Evolutionary conservation across 2,329 filamentous ascomycete genomes (phyloP).

Genomic region (Juglanconis oblonga): DNA sequence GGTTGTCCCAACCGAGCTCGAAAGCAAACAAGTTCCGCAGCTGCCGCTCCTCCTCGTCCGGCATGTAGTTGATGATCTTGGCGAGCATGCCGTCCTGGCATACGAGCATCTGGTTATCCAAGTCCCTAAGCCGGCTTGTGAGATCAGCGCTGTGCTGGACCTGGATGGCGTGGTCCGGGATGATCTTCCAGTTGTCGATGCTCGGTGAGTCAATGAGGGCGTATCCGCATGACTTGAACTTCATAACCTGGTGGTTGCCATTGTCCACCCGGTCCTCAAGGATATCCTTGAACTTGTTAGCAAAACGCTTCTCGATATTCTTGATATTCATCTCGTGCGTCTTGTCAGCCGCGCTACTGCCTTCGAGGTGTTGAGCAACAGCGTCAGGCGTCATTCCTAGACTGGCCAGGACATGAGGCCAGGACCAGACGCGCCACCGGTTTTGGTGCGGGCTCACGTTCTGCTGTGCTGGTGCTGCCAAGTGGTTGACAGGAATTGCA

Average conservation of each 20-base stretch:
- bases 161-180: slow-evolving; percentile 23
- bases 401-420: slow-evolving; percentile 39
- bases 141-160: slow-evolving; percentile 16
- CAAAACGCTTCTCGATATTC: slow-evolving; percentile 13
- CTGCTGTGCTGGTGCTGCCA: not conserved
- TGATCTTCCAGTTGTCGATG: slow-evolving; percentile 35
- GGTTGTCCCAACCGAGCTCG: slow-evolving; percentile 33
- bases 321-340: not conserved
- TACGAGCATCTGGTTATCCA: slow-evolving; percentile 32
- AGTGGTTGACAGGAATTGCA: not conserved
- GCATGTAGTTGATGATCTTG: slow-evolving; percentile 30
- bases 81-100: slow-evolving; percentile 34
- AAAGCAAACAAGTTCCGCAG: slow-evolving; percentile 33
- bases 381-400: slow-evolving; percentile 35
- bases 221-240: slow-evolving; percentile 62
- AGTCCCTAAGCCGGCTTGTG: slow-evolving; percentile 10
- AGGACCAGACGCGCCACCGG: slow-evolving; percentile 33
- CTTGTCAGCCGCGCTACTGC: not conserved
- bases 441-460: not conserved
- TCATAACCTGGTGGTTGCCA: slow-evolving; percentile 36
- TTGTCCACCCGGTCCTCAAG: slow-evolving; percentile 25
- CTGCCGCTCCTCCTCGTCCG: slow-evolving; percentile 26
- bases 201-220: slow-evolving; percentile 38
- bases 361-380: not conserved
- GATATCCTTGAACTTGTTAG: slow-evolving; percentile 21